Evolutionary conservation across 129 eudicot genomes (phyloP).

Genomic region (Flaveria ramosissima): DNA sequence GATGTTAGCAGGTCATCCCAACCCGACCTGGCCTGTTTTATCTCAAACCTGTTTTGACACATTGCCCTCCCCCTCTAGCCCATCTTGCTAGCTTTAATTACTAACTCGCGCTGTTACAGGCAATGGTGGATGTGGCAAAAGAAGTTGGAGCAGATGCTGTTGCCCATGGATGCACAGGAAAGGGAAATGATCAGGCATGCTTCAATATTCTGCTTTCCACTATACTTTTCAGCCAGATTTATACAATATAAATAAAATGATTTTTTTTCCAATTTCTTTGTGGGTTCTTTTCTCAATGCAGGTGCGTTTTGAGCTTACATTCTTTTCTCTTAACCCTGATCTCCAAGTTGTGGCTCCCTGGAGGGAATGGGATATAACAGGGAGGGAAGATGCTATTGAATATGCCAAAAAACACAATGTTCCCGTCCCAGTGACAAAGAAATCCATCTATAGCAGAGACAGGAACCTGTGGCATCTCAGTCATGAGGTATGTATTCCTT

Average conservation of each 20-base stretch:
- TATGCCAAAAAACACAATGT: slow-evolving; percentile 91
- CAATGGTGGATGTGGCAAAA: slow-evolving; percentile 98
- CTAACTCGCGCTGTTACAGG: slow-evolving; percentile 39
- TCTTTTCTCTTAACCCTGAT: slow-evolving; percentile 93
- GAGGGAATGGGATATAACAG: slow-evolving; percentile 98
- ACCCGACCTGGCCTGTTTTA: neutral
- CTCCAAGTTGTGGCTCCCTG: slow-evolving; percentile 99
- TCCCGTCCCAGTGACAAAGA: slow-evolving; percentile 95
- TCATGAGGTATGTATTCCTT: slow-evolving; percentile 69
- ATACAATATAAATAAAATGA: neutral
- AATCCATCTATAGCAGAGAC: slow-evolving; percentile 96
- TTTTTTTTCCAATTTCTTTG: neutral
- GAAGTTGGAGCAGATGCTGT: slow-evolving; percentile 99
- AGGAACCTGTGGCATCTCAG: slow-evolving; percentile 97
- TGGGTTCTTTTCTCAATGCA: slow-evolving; percentile 16
- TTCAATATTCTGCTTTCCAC: neutral
- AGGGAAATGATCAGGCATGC: slow-evolving; percentile 97
- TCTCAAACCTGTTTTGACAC: neutral
- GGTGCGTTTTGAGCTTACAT: slow-evolving; percentile 98
- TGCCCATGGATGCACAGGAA: slow-evolving; percentile 97
- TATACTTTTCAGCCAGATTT: neutral
- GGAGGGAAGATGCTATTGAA: slow-evolving; percentile 98
- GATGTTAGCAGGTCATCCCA: neutral
- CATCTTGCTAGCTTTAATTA: neutral
- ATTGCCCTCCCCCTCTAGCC: neutral